These are phyloP conservation scores for Penicillium psychrosexuale DNA, from an alignment of 2,329 filamentous ascomycete genomes.

Conservation along the genomic window DNA sequence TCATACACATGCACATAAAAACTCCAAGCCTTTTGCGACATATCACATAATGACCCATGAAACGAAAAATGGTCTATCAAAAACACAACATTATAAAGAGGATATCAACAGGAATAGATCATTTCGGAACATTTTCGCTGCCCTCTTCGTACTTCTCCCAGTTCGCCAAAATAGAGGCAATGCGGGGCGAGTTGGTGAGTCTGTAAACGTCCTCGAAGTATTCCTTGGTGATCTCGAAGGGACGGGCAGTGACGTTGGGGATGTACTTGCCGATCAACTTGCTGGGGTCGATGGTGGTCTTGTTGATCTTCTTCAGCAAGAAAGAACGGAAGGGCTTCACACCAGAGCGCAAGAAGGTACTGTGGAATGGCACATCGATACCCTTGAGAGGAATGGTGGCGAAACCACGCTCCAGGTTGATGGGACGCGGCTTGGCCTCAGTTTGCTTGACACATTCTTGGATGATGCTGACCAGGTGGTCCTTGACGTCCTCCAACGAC, in stretches of 20 bases:
- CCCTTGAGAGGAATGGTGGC: slow-evolving; percentile 95
- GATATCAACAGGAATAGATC: slow-evolving; percentile 18
- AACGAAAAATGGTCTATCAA: slow-evolving; percentile 18
- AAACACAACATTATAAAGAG: slow-evolving; percentile 18
- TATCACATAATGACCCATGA: slow-evolving; percentile 24
- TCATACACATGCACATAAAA: slow-evolving; percentile 22
- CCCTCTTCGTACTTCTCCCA: slow-evolving; percentile 67
- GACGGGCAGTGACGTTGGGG: slow-evolving; percentile 93
- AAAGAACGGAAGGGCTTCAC: slow-evolving; percentile 99
- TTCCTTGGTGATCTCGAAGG: slow-evolving; percentile 94
- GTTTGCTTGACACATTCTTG: slow-evolving; percentile 82
- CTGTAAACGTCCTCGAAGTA: slow-evolving; percentile 99
- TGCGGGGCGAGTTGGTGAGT: slow-evolving; percentile 72
- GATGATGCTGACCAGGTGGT: slow-evolving; percentile 86
- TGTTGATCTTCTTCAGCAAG: slow-evolving; percentile 99
- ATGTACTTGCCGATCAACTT: slow-evolving; percentile 99
- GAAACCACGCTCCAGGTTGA: slow-evolving; percentile 90
- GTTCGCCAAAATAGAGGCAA: slow-evolving; percentile 67
- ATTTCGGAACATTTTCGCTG: slow-evolving; percentile 21
- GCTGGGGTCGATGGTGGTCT: slow-evolving; percentile 94
- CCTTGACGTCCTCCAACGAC: slow-evolving; percentile 86
- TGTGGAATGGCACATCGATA: slow-evolving; percentile 99
- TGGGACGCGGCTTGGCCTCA: slow-evolving; percentile 78
- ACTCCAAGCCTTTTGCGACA: slow-evolving; percentile 24
- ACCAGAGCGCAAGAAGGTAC: slow-evolving; percentile 92